Percentiles rank a stretch among this genome's conserved stretches.
phyloP scores from a whole-genome alignment of 805 yeast species.

The Lipomyces chichibuensis region DNA sequence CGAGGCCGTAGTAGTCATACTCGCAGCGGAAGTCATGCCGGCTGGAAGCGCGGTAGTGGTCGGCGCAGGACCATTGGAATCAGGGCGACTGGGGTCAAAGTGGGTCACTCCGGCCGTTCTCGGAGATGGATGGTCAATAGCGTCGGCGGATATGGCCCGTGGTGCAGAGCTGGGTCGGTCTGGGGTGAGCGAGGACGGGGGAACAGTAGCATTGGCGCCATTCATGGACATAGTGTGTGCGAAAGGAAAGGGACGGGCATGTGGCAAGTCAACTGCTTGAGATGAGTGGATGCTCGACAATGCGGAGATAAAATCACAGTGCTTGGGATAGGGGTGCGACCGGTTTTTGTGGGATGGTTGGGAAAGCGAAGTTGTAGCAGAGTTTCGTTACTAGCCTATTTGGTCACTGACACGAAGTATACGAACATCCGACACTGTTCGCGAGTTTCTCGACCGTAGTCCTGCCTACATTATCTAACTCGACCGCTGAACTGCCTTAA shows the following conservation, averaged over 20 bases:
- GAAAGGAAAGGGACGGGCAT: not conserved
- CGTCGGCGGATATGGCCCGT: slow-evolving; percentile 5
- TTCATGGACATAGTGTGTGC: slow-evolving; percentile 11
- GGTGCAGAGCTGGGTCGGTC: not conserved
- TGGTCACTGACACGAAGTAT: too few species aligned
- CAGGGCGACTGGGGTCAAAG: slow-evolving; percentile 10
- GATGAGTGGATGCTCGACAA: not conserved
- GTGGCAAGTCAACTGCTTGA: not conserved
- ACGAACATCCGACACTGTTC: too few species aligned
- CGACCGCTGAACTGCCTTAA: too few species aligned
- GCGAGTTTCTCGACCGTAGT: too few species aligned
- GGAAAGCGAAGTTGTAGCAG: too few species aligned
- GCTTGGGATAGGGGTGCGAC: not conserved
- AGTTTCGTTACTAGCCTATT: too few species aligned
- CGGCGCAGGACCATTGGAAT: slow-evolving; percentile 6
- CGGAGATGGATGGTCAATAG: slow-evolving; percentile 6
- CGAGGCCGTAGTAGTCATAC: not conserved
- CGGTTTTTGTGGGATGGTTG: too few species aligned
- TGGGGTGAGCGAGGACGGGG: slow-evolving; percentile 7
- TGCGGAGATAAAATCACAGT: not conserved
- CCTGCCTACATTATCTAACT: too few species aligned
- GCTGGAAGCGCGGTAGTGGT: slow-evolving; percentile 8
- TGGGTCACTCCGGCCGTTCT: slow-evolving; percentile 9
- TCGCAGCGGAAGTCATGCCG: not conserved
- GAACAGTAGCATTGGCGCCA: not conserved